Conservation (phyloP, 2,329 filamentous ascomycete genomes). For the Ascochyta pisi region DNA sequence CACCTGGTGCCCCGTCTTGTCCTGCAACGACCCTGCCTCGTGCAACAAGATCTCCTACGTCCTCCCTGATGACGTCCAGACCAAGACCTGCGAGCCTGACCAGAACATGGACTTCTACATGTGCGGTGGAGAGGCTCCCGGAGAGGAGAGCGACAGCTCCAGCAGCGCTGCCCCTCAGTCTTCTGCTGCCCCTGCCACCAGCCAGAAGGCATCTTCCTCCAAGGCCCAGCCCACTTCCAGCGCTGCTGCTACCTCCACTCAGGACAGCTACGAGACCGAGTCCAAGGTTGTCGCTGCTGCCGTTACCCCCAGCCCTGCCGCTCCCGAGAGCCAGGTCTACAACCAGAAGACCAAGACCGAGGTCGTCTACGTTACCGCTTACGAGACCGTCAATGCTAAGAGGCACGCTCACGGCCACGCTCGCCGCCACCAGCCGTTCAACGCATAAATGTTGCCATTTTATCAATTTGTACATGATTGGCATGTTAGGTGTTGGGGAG, state of each 20-base stretch:
- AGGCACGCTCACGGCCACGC: conserved; percentile 42
- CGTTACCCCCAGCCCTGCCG: conserved; percentile 34
- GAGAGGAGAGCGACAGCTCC: conserved; percentile 17
- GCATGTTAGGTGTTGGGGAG: conserved; percentile 28
- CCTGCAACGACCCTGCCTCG: conserved; percentile 27
- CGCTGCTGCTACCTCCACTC: conserved; percentile 16
- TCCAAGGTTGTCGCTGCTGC: conserved; percentile 32
- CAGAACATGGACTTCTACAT: conserved; percentile 45
- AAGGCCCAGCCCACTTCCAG: conserved; percentile 15
- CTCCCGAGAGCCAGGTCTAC: conserved; percentile 9
- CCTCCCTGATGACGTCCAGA: conserved; percentile 41
- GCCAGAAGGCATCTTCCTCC: conserved; percentile 13
- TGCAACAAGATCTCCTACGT: conserved; percentile 44
- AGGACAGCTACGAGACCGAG: conserved; percentile 18
- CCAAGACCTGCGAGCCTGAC: conserved; percentile 39
- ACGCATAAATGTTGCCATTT: conserved; percentile 35
- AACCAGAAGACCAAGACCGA: conserved; percentile 36
- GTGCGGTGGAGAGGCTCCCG: conserved; percentile 41
- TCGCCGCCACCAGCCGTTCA: conserved; percentile 42
- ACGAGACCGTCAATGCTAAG: conserved; percentile 43
- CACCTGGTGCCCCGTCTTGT: conserved; percentile 43
- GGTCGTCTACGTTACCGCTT: conserved; percentile 43
- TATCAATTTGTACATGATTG: conserved; percentile 26
- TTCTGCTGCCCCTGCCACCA: conserved; percentile 20
- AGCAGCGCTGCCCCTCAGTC: conserved; percentile 10